A percentile compares a stretch with the other conserved stretches of the same genome.
Evolutionary conservation across 192 early-diverging fungal genomes (phyloP).

Genomic region (Entrophospora sp.): DNA sequence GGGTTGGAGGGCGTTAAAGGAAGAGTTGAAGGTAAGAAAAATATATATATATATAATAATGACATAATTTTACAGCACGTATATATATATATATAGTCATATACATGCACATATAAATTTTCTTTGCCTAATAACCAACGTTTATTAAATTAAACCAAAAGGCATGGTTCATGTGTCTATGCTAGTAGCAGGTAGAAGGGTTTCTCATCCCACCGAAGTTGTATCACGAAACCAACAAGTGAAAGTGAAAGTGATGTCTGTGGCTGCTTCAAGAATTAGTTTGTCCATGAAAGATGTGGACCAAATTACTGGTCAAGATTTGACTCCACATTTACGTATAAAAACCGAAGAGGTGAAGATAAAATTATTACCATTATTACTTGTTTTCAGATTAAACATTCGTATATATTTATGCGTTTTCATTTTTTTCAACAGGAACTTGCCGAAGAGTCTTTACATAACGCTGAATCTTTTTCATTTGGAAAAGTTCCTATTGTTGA

Average conservation of each 20-base stretch:
- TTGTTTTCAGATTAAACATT: background rate
- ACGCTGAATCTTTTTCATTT: conserved; percentile 52
- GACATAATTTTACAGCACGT: background rate
- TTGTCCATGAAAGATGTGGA: conserved; percentile 97
- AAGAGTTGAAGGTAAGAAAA: conserved; percentile 60
- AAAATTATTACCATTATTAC: no score
- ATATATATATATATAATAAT: no score
- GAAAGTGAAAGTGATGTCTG: conserved; percentile 92
- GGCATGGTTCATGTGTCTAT: conserved; percentile 67
- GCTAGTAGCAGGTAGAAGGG: conserved; percentile 53
- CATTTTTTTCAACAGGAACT: conserved; percentile 35
- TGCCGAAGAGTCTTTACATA: conserved; percentile 44
- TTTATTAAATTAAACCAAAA: no score
- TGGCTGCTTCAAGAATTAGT: conserved; percentile 70
- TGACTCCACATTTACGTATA: conserved; percentile 72
- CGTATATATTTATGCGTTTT: background rate
- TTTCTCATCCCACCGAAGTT: conserved; percentile 80
- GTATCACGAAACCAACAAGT: conserved; percentile 72
- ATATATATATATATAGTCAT: no score
- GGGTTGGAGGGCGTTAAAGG: conserved; percentile 69
- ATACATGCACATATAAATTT: no score
- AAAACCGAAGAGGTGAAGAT: conserved; percentile 44
- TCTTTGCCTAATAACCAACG: no score
- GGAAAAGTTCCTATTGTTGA: conserved; percentile 34
- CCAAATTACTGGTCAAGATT: conserved; percentile 81